These are phyloP conservation scores for Lasiodiplodia gonubiensis DNA, from an alignment of 2,329 filamentous ascomycete genomes.

Conservation along the genomic window DNA sequence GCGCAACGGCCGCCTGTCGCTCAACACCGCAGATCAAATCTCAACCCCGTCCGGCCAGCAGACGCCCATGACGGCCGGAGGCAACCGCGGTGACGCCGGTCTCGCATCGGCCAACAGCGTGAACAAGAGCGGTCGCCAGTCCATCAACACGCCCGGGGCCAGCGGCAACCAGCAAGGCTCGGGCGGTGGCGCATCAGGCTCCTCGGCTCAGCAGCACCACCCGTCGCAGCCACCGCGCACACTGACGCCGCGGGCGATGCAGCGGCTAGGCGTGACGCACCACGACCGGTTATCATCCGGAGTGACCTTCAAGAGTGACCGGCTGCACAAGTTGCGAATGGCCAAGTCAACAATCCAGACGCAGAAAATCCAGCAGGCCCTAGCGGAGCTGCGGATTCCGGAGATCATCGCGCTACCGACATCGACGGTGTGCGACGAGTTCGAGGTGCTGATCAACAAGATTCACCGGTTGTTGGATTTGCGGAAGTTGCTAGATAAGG, in stretches of 20 bases:
- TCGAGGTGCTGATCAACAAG: conserved; percentile 71
- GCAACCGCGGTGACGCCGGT: conserved; percentile 51
- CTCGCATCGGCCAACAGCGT: conserved; percentile 28
- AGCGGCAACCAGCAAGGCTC: conserved; percentile 46
- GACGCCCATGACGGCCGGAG: conserved; percentile 24
- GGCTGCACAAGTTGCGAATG: conserved; percentile 76
- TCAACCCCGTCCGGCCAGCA: conserved; percentile 41
- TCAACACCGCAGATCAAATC: conserved; percentile 43
- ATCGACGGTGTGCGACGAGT: conserved; percentile 70
- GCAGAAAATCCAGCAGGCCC: conserved; percentile 72
- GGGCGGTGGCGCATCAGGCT: conserved; percentile 44
- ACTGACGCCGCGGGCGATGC: conserved; percentile 63
- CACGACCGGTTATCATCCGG: conserved; percentile 86
- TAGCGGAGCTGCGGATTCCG: conserved; percentile 74
- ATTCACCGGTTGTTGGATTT: conserved; percentile 74
- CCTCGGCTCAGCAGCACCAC: conserved; percentile 40
- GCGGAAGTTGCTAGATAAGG: conserved; percentile 75
- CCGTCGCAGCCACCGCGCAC: conserved; percentile 48
- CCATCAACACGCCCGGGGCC: conserved; percentile 34
- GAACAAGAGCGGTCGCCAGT: conserved; percentile 33
- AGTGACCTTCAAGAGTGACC: conserved; percentile 87
- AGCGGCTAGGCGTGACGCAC: conserved; percentile 80
- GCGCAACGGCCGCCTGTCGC: conserved; percentile 59
- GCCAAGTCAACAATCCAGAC: conserved; percentile 80
- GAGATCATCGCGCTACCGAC: conserved; percentile 76